These are phyloP conservation scores for Ulota crispa DNA, from an alignment of 225 moss, liverwort and hornwort species.

Conservation along the genomic window DNA sequence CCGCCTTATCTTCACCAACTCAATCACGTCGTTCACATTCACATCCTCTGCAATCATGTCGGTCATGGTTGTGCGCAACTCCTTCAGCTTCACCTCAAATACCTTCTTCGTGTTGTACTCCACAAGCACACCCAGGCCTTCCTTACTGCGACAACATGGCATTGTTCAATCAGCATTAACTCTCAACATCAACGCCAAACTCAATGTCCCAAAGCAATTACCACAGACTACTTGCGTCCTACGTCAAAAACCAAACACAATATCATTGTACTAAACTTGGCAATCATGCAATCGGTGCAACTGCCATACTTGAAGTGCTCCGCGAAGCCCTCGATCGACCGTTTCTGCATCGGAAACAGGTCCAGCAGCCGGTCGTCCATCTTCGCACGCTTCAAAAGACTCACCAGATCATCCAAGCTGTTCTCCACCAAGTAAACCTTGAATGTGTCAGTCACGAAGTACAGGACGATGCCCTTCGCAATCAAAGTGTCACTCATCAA, in stretches of 20 bases:
- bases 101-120: constrained; percentile 98
- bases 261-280: neutral
- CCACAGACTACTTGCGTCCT: neutral
- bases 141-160: constrained; percentile 39
- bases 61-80: constrained; percentile 73
- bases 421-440: constrained; percentile 96
- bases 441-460: constrained; percentile 86
- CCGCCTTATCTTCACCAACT: constrained; percentile 85
- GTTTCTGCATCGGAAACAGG: constrained; percentile 94
- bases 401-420: constrained; percentile 89
- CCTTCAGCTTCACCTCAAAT: constrained; percentile 91
- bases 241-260: neutral
- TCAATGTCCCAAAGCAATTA: too few relatives aligned
- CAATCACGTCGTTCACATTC: constrained; percentile 81
- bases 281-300: neutral
- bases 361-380: constrained; percentile 96
- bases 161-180: too few relatives aligned
- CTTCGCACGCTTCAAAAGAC: constrained; percentile 91
- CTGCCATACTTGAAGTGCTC: constrained; percentile 82
- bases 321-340: constrained; percentile 84
- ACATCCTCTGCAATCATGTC: constrained; percentile 82
- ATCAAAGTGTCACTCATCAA: constrained; percentile 85
- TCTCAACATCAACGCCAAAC: too few relatives aligned
- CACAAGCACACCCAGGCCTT: constrained; percentile 81
- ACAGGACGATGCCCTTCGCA: constrained; percentile 83